Evolutionary conservation across 495 filamentous ascomycete genomes (phyloP).

Genomic region (Talaromyces proteolyticus): DNA sequence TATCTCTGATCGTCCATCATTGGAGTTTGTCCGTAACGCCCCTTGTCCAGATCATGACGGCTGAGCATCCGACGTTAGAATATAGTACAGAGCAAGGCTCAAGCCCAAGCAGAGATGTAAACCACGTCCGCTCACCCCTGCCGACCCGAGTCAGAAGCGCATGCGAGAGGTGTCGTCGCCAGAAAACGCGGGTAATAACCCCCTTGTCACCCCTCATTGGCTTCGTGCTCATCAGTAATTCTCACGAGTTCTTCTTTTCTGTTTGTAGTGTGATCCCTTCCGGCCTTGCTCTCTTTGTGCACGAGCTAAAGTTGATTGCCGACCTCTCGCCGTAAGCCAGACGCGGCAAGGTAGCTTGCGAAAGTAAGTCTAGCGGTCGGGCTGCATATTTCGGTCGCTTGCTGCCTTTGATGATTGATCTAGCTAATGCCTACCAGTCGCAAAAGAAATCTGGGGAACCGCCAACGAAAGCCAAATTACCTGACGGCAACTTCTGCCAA

Average conservation of each 20-base stretch:
- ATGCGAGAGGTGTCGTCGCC: conserved; percentile 23
- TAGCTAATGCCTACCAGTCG: neutral
- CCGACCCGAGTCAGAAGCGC: conserved; percentile 24
- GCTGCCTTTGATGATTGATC: neutral
- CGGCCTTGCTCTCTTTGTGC: conserved; percentile 23
- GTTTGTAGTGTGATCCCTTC: conserved; percentile 20
- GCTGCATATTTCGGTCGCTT: neutral
- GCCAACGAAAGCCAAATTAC: neutral
- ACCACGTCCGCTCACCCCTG: conserved; percentile 1
- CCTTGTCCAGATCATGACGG: neutral
- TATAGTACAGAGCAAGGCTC: neutral
- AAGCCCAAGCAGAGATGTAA: neutral
- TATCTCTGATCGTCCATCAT: neutral
- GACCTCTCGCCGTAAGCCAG: conserved; percentile 3
- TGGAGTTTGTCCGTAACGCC: neutral
- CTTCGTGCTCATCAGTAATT: neutral
- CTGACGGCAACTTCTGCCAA: neutral
- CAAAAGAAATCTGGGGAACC: neutral
- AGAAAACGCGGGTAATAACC: conserved; percentile 20
- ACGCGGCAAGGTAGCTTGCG: conserved; percentile 3
- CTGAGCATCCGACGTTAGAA: neutral
- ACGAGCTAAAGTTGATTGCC: conserved; percentile 19
- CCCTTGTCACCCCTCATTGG: neutral
- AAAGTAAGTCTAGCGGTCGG: conserved; percentile 7
- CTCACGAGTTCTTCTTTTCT: neutral